These are phyloP conservation scores for Vitis rupestris DNA, from an alignment of 164 flowering plant genomes.

Conservation along the genomic window DNA sequence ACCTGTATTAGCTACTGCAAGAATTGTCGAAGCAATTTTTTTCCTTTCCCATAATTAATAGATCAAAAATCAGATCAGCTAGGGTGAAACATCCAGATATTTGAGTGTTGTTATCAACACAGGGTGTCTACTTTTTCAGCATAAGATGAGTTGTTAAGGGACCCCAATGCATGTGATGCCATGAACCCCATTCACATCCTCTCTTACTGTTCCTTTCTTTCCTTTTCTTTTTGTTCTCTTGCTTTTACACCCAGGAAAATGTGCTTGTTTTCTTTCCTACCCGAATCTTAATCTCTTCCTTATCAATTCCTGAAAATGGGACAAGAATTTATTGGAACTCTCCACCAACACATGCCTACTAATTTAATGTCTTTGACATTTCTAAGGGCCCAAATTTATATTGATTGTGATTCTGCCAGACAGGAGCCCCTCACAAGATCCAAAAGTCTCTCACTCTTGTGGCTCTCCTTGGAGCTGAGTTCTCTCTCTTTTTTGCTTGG, in stretches of 20 bases:
- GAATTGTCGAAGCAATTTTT: not conserved
- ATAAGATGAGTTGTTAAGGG: slow-evolving; percentile 9
- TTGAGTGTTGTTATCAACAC: not conserved
- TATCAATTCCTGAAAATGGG: not conserved
- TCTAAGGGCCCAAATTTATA: not conserved
- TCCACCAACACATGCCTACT: too few species aligned
- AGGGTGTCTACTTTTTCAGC: not conserved
- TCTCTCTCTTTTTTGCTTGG: not conserved
- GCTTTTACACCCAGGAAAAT: not conserved
- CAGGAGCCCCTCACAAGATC: not conserved
- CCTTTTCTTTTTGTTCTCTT: not conserved
- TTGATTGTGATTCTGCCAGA: not conserved
- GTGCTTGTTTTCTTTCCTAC: too few species aligned
- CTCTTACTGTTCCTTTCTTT: not conserved
- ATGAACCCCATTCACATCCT: not conserved
- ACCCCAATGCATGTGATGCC: slow-evolving; percentile 12
- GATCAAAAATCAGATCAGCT: not conserved
- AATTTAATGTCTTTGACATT: too few species aligned
- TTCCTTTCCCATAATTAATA: not conserved
- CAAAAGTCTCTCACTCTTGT: not conserved
- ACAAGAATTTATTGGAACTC: not conserved
- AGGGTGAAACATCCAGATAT: slow-evolving; percentile 10
- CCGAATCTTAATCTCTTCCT: not conserved
- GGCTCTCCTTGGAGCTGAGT: not conserved
- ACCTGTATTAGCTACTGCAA: not conserved